Conservation (phyloP, 257 asterid species). For the Solanum chaucha region DNA sequence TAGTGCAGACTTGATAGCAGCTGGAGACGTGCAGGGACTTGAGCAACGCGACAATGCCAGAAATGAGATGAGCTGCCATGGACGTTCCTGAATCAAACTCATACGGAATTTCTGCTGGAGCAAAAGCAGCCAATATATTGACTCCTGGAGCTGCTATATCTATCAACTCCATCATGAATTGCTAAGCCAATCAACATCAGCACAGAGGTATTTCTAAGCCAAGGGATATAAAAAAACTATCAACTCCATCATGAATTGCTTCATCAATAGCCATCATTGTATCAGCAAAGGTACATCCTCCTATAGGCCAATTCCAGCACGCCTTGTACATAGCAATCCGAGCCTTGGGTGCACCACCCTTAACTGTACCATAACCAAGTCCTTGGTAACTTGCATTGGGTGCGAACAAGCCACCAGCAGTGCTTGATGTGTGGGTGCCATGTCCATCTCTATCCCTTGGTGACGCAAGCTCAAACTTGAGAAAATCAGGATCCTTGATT, state of each 20-base stretch:
- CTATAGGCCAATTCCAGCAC: background rate
- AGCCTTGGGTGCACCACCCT: conserved; percentile 34
- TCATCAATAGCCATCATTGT: conserved; percentile 29
- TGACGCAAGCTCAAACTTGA: conserved; percentile 9
- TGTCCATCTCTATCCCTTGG: conserved; percentile 24
- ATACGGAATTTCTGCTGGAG: background rate
- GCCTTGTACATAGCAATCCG: conserved; percentile 29
- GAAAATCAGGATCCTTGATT: background rate
- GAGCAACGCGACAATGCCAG: conserved; percentile 24
- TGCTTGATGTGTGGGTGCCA: conserved; percentile 24
- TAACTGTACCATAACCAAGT: conserved; percentile 18
- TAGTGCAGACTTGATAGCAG: conserved; percentile 34
- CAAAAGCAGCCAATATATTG: conserved; percentile 23
- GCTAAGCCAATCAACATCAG: conserved; percentile 18
- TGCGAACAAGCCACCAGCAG: conserved; percentile 6
- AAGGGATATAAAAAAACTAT: conserved; percentile 20
- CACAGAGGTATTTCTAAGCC: background rate
- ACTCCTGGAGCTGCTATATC: conserved; percentile 43
- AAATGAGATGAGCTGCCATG: conserved; percentile 29
- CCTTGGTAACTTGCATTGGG: conserved; percentile 6
- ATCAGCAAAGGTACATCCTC: conserved; percentile 9
- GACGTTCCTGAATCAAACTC: conserved; percentile 16
- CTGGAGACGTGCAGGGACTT: conserved; percentile 28
- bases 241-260: conserved; percentile 35
- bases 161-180: background rate